Conservation (phyloP, 2,329 filamentous ascomycete species). For the Alternaria triticimaculans region DNA sequence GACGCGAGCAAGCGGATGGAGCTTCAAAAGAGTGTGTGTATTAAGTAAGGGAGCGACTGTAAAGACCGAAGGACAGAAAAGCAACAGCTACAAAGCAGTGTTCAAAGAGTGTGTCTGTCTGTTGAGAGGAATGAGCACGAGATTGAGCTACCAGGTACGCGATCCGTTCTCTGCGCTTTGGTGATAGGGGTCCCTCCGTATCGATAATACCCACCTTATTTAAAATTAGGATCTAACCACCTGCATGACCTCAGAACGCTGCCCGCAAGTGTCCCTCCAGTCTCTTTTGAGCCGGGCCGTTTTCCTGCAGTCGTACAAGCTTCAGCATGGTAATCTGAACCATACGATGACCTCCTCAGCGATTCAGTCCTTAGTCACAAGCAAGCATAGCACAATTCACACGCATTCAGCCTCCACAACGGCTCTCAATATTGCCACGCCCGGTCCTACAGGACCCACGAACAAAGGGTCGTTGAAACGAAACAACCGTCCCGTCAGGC, state of each 20-base stretch:
- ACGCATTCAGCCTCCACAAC: conserved; percentile 16
- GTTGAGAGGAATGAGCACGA: conserved; percentile 27
- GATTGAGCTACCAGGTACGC: conserved; percentile 32
- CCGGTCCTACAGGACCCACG: conserved; percentile 26
- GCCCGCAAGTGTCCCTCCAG: conserved; percentile 27
- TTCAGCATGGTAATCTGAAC: neutral
- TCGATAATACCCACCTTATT: conserved; percentile 44
- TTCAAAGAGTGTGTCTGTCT: conserved; percentile 20
- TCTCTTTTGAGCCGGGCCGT: conserved; percentile 32
- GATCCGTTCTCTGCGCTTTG: conserved; percentile 36
- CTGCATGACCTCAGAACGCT: conserved; percentile 42
- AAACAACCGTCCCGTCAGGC: conserved; percentile 32
- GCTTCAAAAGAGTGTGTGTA: conserved; percentile 33
- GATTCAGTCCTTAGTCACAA: conserved; percentile 15
- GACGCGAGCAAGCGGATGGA: conserved; percentile 16
- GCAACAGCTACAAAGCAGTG: conserved; percentile 33
- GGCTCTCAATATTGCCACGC: conserved; percentile 18
- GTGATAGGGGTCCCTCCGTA: conserved; percentile 37
- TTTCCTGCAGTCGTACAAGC: conserved; percentile 31
- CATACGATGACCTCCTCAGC: neutral
- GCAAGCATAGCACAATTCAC: conserved; percentile 17
- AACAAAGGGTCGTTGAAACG: conserved; percentile 27
- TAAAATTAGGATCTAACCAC: conserved; percentile 39
- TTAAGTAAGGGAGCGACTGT: conserved; percentile 27
- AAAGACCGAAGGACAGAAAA: conserved; percentile 36